Percentiles rank a stretch among this genome's conserved stretches.
phyloP scores from a whole-genome alignment of 2,329 filamentous ascomycete genomes.

The Aspergillus ibericus region DNA sequence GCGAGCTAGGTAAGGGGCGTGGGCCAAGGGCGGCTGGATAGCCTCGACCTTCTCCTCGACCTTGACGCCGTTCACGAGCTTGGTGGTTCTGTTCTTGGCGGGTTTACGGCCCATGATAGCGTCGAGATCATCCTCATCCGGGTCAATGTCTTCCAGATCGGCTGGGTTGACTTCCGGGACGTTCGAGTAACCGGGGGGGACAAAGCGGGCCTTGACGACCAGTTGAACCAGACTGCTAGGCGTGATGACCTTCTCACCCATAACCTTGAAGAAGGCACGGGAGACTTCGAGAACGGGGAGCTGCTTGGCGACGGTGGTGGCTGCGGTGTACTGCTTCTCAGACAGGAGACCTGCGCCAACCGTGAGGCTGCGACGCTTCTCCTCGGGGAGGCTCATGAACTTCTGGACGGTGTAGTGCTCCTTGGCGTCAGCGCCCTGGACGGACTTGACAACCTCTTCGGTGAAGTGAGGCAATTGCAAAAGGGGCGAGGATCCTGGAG shows the following conservation, averaged over 20 bases:
- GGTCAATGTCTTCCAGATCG: slow-evolving; percentile 87
- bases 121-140: slow-evolving; percentile 87
- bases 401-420: slow-evolving; percentile 76
- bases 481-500: slow-evolving; percentile 80
- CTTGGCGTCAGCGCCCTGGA: slow-evolving; percentile 63
- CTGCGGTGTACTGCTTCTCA: slow-evolving; percentile 73
- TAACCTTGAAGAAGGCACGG: slow-evolving; percentile 97
- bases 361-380: slow-evolving; percentile 68
- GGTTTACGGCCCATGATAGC: slow-evolving; percentile 73
- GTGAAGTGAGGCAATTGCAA: slow-evolving; percentile 90
- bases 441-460: slow-evolving; percentile 51
- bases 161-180: slow-evolving; percentile 72
- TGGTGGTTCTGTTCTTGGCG: slow-evolving; percentile 63
- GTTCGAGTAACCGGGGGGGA: slow-evolving; percentile 77
- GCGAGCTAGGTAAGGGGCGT: slow-evolving; percentile 85
- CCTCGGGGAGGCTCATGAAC: slow-evolving; percentile 82
- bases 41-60: slow-evolving; percentile 61
- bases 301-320: slow-evolving; percentile 75
- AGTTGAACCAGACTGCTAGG: slow-evolving; percentile 90
- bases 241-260: slow-evolving; percentile 88
- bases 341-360: slow-evolving; percentile 70
- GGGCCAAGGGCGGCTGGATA: slow-evolving; percentile 78
- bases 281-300: slow-evolving; percentile 81
- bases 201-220: slow-evolving; percentile 90
- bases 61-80: slow-evolving; percentile 54